Percentiles rank a stretch among this genome's conserved stretches.
Conservation (phyloP, 768 basidiomycete genomes). For the Calocybe cyanea region DNA sequence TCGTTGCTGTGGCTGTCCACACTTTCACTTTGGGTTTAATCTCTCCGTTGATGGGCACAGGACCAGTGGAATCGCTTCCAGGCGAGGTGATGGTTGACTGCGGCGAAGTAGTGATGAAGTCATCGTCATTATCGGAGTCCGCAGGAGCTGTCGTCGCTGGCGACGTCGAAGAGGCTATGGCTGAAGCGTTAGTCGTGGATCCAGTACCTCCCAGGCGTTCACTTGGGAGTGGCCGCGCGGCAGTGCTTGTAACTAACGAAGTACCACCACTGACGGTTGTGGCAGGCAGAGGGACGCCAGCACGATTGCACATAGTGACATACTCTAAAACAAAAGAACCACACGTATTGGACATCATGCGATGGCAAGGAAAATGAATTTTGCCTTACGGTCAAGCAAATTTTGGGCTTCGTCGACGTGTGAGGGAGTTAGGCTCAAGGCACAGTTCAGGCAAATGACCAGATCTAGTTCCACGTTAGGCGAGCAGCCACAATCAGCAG, state of each 20-base stretch:
- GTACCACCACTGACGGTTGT: conserved; percentile 12
- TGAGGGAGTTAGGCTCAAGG: not conserved
- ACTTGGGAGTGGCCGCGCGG: too few species aligned
- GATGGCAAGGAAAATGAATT: not conserved
- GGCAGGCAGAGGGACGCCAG: conserved; percentile 10
- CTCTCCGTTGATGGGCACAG: too few species aligned
- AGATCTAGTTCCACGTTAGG: conserved; percentile 2
- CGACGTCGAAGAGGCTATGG: too few species aligned
- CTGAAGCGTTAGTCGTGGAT: too few species aligned
- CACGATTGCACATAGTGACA: conserved; percentile 5
- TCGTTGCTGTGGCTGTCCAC: too few species aligned
- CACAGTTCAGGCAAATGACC: conserved; percentile 13
- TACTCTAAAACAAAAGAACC: conserved; percentile 10
- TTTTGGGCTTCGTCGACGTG: not conserved
- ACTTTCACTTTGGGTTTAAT: too few species aligned
- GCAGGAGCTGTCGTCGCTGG: too few species aligned
- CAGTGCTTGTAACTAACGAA: conserved; percentile 2
- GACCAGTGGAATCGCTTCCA: too few species aligned
- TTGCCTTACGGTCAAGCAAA: conserved; percentile 10
- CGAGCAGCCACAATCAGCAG: conserved; percentile 9
- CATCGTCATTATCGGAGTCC: too few species aligned
- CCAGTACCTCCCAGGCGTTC: too few species aligned
- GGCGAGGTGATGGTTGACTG: too few species aligned
- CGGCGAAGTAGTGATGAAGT: too few species aligned
- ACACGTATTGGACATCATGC: not conserved